Base-by-base conservation (phyloP, 257 asterid genomes). In the Forsythia suspensa region DNA sequence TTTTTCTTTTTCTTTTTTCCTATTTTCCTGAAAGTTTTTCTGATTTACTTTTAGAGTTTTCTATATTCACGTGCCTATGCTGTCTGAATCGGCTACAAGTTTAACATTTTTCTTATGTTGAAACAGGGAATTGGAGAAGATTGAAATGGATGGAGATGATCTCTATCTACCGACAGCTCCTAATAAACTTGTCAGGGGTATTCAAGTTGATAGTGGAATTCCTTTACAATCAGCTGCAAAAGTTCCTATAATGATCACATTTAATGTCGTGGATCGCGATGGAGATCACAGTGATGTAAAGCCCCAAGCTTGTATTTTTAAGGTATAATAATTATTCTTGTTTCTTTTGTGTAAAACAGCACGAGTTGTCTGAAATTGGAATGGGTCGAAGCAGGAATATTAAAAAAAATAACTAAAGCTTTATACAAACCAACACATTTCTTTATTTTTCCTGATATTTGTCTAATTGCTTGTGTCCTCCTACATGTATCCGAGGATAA, bases 211-310 rank as follows among this genome's bases (percentile, higher is more conserved):
- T 79, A 96, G 99, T 86, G 98, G 99, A 77, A 88, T 94, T 86
- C 97, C 99, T 69, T 85, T 96, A 85, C 98, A 96, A 79, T 96
- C 99, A 80, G 99, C 99, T 37, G 97, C 99, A 66, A 96, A 94
- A 88, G 99, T 96, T 80, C 99, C 99, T 77, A 96, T 96, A 73
- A 96, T 92, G 99, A 94, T 96, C 87, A 94, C 99, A 72, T 96
- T 96, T 82, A 86, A 96, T 84, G 98, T 96, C 79, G 93, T 88
- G 76, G 98, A 94, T 82, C 89, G 91, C 15, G 92, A 94, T 65
- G 97, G 98, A 79, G 93, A 96, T 86, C 90, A 70, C 70, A 86
- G 87, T 73, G 95, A 91, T 71, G 70, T 93, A 79, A 92, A 91
- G 83, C 98, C 99, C 55, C 99, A 96, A 85, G 98, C 99, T 83